These are phyloP conservation scores for Talaromyces sp. DNA, from an alignment of 2,329 filamentous ascomycete species.

Conservation along the genomic window DNA sequence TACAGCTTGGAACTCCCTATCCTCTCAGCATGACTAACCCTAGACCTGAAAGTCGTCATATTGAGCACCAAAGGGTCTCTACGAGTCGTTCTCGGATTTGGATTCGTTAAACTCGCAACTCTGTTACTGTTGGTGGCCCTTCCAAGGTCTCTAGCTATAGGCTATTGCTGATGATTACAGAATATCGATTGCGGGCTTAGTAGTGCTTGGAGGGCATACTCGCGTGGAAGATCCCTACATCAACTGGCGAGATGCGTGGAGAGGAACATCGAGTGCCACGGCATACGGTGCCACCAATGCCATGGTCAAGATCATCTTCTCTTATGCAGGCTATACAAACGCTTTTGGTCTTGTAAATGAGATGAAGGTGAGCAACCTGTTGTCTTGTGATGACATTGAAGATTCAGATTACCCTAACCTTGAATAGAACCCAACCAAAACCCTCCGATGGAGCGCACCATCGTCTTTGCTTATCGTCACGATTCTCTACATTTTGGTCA, in stretches of 20 bases:
- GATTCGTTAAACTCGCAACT: slow-evolving; percentile 58
- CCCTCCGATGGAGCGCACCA: slow-evolving; percentile 50
- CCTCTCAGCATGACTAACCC: background rate
- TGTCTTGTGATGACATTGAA: background rate
- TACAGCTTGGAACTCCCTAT: slow-evolving; percentile 44
- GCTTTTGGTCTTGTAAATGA: slow-evolving; percentile 63
- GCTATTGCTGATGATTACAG: slow-evolving; percentile 21
- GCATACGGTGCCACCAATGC: slow-evolving; percentile 54
- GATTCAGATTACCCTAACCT: background rate
- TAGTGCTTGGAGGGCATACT: slow-evolving; percentile 58
- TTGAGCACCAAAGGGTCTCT: slow-evolving; percentile 59
- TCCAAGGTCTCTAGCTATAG: background rate
- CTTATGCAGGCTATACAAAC: slow-evolving; percentile 57
- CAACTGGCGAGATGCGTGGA: slow-evolving; percentile 57
- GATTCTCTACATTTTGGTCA: slow-evolving; percentile 56
- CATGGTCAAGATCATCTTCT: slow-evolving; percentile 58
- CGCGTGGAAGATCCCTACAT: slow-evolving; percentile 48
- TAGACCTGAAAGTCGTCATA: slow-evolving; percentile 37
- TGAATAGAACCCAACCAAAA: slow-evolving; percentile 53
- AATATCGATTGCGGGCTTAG: slow-evolving; percentile 58
- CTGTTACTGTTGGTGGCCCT: slow-evolving; percentile 51
- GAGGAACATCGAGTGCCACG: slow-evolving; percentile 44
- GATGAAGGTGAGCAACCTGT: slow-evolving; percentile 42
- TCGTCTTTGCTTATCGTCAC: slow-evolving; percentile 52
- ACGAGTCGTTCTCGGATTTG: slow-evolving; percentile 55